These are phyloP conservation scores for Firmiana major DNA, from an alignment of 345 rosid genomes.

Conservation along the genomic window DNA sequence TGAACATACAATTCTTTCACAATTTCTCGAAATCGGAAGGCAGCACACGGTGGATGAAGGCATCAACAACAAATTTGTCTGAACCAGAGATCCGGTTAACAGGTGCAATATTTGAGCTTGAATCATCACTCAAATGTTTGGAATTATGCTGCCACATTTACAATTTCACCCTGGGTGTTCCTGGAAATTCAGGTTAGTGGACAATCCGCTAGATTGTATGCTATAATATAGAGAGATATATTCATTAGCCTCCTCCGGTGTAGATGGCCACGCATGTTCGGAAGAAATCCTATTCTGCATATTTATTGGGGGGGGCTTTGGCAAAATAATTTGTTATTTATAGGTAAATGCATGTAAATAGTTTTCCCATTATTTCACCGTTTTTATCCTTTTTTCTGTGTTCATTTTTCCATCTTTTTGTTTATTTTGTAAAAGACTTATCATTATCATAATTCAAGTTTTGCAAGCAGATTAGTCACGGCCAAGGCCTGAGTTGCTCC, in stretches of 20 bases:
- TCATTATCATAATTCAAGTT: background rate
- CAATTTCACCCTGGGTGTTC: conserved; percentile 1
- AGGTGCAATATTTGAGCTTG: background rate
- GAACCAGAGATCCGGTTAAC: background rate
- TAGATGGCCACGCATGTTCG: conserved; percentile 19
- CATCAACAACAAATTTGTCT: background rate
- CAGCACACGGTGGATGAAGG: background rate
- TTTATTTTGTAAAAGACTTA: background rate
- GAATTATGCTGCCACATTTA: background rate
- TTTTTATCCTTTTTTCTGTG: conserved; percentile 26
- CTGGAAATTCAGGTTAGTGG: conserved; percentile 10
- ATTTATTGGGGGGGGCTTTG: conserved; percentile 55
- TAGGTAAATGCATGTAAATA: conserved; percentile 63
- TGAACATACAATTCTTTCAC: conserved; percentile 9
- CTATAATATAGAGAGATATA: conserved; percentile 23
- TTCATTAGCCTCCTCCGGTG: conserved; percentile 62
- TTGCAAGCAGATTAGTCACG: background rate
- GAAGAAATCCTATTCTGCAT: conserved; percentile 19
- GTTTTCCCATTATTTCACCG: background rate
- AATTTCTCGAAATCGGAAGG: background rate
- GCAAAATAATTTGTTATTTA: conserved; percentile 52
- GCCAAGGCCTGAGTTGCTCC: background rate
- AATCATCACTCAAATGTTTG: background rate
- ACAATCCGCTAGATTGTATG: conserved; percentile 22
- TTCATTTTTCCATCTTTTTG: conserved; percentile 22